Percentiles rank a stretch among this genome's conserved stretches.
These are phyloP conservation scores for Penicillium griseofulvum DNA, from an alignment of 2,329 filamentous ascomycete genomes.

Conservation along the genomic window DNA sequence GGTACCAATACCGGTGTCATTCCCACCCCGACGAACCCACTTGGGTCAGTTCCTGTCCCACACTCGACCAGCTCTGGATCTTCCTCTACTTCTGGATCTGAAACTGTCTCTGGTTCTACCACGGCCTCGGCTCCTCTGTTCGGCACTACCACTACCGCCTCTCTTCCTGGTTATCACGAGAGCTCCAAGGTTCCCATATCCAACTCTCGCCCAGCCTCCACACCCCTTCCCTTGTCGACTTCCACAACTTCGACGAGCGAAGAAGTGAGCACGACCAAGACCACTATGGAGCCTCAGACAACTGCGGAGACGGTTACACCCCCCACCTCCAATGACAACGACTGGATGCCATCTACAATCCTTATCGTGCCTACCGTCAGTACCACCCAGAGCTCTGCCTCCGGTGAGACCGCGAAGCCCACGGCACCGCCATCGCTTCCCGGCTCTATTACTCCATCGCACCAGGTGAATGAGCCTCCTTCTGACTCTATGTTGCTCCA, in stretches of 20 bases:
- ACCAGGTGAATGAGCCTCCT: constrained; percentile 56
- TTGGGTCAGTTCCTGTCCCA: constrained; percentile 17
- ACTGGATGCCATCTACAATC: constrained; percentile 25
- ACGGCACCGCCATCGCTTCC: constrained; percentile 67
- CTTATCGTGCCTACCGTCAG: constrained; percentile 16
- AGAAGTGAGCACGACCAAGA: constrained; percentile 27
- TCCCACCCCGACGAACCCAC: constrained; percentile 13
- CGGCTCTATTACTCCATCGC: constrained; percentile 69
- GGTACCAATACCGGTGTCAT: constrained; percentile 13
- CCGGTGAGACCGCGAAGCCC: constrained; percentile 42
- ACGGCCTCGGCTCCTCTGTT: constrained; percentile 3
- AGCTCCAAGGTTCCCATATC: constrained; percentile 7
- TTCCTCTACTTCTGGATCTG: constrained; percentile 2
- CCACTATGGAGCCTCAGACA: constrained; percentile 28
- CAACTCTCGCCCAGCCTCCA: constrained; percentile 19
- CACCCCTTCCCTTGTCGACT: constrained; percentile 44
- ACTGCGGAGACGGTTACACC: constrained; percentile 24
- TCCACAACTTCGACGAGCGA: constrained; percentile 19
- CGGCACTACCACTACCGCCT: constrained; percentile 3
- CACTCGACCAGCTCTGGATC: constrained; percentile 12
- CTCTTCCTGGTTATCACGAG: constrained; percentile 12
- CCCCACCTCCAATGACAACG: constrained; percentile 18
- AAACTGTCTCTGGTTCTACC: constrained; percentile 3
- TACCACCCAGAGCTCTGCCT: constrained; percentile 10
- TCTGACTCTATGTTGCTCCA: constrained; percentile 71